A percentile compares a stretch with the other conserved stretches of the same genome.
phyloP scores from a whole-genome alignment of 1,139 yeast genomes.

The Geotrichum armillariae region DNA sequence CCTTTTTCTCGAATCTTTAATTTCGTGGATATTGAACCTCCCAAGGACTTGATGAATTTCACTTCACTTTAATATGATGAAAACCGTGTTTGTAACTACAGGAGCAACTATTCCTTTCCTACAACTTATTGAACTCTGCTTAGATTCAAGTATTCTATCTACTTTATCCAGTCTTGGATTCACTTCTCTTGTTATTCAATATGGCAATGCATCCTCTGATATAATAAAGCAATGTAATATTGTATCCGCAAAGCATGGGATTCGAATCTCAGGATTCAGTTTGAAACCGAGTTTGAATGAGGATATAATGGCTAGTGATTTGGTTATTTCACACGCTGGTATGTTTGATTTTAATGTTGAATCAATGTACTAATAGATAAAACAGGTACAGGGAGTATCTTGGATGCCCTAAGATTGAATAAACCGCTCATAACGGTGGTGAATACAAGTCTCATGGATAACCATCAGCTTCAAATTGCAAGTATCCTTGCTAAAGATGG shows the following conservation, averaged over 20 bases:
- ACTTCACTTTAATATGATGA: no score
- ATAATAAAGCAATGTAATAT: constrained; percentile 26
- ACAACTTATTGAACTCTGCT: constrained; percentile 48
- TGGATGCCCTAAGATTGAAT: constrained; percentile 63
- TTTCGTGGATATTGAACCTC: no score
- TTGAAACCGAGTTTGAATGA: constrained; percentile 12
- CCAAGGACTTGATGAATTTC: no score
- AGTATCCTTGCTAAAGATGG: constrained; percentile 47
- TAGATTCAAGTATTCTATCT: constrained; percentile 43
- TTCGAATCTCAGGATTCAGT: constrained; percentile 42
- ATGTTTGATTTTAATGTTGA: neutral
- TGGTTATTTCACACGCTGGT: constrained; percentile 85
- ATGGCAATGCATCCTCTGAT: constrained; percentile 52
- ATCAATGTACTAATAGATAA: neutral
- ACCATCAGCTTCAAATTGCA: constrained; percentile 85
- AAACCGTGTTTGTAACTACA: constrained; percentile 59
- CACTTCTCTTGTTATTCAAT: constrained; percentile 56
- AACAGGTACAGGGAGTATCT: constrained; percentile 70
- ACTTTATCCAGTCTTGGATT: constrained; percentile 42
- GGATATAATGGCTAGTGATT: constrained; percentile 35
- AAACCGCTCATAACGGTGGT: constrained; percentile 68
- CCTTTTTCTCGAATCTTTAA: no score
- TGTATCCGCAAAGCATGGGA: constrained; percentile 25
- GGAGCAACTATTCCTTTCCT: constrained; percentile 86
- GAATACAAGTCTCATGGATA: constrained; percentile 72